Conservation (phyloP, 1,139 yeast species). For the Keqinozyma sinolaborantium region DNA sequence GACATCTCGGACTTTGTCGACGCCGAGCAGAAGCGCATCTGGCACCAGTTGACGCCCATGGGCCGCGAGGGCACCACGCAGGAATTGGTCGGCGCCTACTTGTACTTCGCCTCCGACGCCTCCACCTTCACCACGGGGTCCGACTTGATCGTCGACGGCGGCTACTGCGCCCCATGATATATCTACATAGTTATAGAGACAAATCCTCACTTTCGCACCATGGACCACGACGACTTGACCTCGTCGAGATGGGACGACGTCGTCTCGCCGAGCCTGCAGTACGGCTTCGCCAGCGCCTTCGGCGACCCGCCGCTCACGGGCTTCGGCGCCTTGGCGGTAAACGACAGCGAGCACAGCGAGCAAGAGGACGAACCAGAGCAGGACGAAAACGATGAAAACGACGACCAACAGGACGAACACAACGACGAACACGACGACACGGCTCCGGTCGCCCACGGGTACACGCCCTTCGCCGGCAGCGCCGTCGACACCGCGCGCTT, state of each 20-base stretch:
- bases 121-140: conserved; percentile 81
- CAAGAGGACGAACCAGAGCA: conserved; percentile 19
- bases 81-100: conserved; percentile 80
- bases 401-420: conserved; percentile 5
- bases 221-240: conserved; percentile 34
- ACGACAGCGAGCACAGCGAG: conserved; percentile 16
- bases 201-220: conserved; percentile 5
- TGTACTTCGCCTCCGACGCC: conserved; percentile 79
- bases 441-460: conserved; percentile 3
- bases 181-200: too few species aligned
- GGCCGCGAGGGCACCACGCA: conserved; percentile 76
- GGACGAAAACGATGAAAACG: conserved; percentile 15
- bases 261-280: conserved; percentile 16
- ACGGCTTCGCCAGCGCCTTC: conserved; percentile 7
- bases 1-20: conserved; percentile 50
- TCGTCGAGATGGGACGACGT: conserved; percentile 40
- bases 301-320: conserved; percentile 18
- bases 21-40: conserved; percentile 22
- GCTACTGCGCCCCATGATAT: conserved; percentile 49
- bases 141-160: conserved; percentile 84
- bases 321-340: conserved; percentile 21
- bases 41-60: conserved; percentile 61
- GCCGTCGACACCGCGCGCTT: conserved; percentile 16
- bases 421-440: conserved; percentile 12
- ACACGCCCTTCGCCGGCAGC: conserved; percentile 2